Evolutionary conservation across 2,329 filamentous ascomycete genomes (phyloP).

Genomic region (Leptodontidium sp.): DNA sequence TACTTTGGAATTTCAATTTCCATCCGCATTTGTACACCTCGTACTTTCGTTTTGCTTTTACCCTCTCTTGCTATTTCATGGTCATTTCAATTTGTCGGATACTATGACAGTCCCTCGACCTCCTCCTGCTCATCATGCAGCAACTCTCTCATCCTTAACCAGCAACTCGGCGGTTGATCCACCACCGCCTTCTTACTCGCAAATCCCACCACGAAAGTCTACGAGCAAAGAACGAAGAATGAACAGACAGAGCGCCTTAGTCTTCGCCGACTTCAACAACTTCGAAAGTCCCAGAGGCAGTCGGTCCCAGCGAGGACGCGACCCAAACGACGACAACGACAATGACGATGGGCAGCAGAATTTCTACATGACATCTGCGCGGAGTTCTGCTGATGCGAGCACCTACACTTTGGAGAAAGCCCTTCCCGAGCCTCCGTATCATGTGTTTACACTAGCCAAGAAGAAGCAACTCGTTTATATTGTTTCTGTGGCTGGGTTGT

Average conservation of each 20-base stretch:
- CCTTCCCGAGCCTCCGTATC: slow-evolving; percentile 44
- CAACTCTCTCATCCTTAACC: background rate
- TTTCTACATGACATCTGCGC: background rate
- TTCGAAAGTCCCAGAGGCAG: slow-evolving; percentile 33
- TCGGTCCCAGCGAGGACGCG: slow-evolving; percentile 19
- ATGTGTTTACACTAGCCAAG: slow-evolving; percentile 49
- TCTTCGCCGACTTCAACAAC: slow-evolving; percentile 35
- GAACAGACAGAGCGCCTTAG: slow-evolving; percentile 32
- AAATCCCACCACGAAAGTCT: background rate
- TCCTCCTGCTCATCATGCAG: background rate
- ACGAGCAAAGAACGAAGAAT: background rate
- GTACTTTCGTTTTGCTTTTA: background rate
- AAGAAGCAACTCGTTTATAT: slow-evolving; percentile 58
- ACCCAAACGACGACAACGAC: slow-evolving; percentile 17
- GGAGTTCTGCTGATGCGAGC: background rate
- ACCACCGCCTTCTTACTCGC: background rate
- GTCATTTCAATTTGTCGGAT: background rate
- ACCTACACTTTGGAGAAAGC: slow-evolving; percentile 29
- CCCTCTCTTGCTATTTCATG: background rate
- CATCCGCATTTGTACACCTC: background rate
- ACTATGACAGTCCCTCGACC: background rate
- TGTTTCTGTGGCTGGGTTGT: slow-evolving; percentile 58
- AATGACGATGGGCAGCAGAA: background rate
- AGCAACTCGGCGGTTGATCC: background rate
- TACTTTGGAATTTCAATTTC: background rate